Evolutionary conservation across 345 rosid genomes (phyloP).

Genomic region (Eutrema japonicum): DNA sequence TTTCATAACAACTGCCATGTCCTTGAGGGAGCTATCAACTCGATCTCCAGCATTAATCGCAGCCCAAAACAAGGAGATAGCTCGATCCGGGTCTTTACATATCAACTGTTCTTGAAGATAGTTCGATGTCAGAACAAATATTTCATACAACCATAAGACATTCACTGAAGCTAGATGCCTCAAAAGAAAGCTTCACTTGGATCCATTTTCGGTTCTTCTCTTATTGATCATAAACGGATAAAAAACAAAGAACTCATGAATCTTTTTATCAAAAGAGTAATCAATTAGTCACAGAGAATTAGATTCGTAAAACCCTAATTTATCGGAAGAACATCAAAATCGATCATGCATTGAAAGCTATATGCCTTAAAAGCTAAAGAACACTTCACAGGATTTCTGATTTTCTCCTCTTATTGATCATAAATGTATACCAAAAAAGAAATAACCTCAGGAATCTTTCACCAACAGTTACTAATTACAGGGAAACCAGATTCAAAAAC

Average conservation of each 20-base stretch:
- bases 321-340: not conserved
- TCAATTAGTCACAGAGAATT: not conserved
- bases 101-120: slow-evolving; percentile 53
- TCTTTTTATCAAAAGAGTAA: not conserved
- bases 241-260: not conserved
- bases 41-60: slow-evolving; percentile 80
- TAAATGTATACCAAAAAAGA: too few relatives aligned
- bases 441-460: too few relatives aligned
- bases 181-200: too few relatives aligned
- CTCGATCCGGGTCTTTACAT: slow-evolving; percentile 65
- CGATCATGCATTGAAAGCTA: not conserved
- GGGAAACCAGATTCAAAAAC: not conserved
- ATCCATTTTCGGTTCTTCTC: too few relatives aligned
- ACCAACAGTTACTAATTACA: not conserved
- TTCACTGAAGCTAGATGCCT: not conserved
- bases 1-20: slow-evolving; percentile 82
- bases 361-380: not conserved
- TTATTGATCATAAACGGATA: too few relatives aligned
- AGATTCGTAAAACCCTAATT: not conserved
- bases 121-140: not conserved
- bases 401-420: not conserved
- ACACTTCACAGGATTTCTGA: not conserved
- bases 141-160: not conserved
- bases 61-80: slow-evolving; percentile 74
- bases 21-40: slow-evolving; percentile 73